These are phyloP conservation scores for Adansonia gregorii DNA, from an alignment of 441 rosid species.

Conservation along the genomic window DNA sequence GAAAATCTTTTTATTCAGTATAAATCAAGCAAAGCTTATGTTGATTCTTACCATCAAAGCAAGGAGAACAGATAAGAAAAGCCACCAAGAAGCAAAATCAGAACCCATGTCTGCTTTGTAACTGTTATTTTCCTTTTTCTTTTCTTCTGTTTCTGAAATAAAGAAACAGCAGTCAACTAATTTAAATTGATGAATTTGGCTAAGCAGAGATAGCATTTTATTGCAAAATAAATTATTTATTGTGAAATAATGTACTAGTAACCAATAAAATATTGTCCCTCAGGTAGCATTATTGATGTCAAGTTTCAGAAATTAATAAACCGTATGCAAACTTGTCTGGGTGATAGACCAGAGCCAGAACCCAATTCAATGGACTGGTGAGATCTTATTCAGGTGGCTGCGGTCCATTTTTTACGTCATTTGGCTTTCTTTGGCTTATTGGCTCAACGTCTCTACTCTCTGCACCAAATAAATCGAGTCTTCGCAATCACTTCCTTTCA, in stretches of 20 bases:
- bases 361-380: neutral
- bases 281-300: neutral
- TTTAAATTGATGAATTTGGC: neutral
- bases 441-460: neutral
- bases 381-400: neutral
- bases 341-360: neutral
- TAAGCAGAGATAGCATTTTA: neutral
- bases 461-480: neutral
- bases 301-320: neutral
- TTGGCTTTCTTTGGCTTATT: neutral
- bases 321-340: neutral
- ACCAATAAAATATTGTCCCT: neutral
- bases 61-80: neutral
- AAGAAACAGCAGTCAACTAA: neutral
- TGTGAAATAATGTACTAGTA: neutral
- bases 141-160: neutral
- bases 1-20: too few relatives aligned
- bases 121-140: neutral
- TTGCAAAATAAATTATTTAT: neutral
- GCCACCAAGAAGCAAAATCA: conserved; percentile 1
- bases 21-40: neutral
- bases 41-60: neutral
- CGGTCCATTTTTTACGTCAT: neutral
- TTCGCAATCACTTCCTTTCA: neutral
- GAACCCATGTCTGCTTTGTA: conserved; percentile 1